Evolutionary conservation across 1,139 yeast genomes (phyloP), one percentile per base, ranked within the genome.

Genomic region (Suzukiozyma palmioleophila): DNA sequence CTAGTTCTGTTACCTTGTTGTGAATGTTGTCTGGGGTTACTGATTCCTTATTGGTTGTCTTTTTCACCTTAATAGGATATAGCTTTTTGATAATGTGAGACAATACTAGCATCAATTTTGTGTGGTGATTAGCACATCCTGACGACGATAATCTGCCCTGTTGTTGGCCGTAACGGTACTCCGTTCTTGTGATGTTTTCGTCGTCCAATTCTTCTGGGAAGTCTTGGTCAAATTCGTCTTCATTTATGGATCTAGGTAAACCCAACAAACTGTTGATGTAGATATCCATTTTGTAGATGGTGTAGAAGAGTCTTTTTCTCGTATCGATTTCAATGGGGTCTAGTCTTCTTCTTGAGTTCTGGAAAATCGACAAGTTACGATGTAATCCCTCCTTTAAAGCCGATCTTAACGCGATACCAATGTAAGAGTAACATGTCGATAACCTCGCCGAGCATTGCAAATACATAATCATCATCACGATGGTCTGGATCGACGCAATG

Each of bases 201-300:
- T 89, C 97, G 50, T 88, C 95, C 35, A 88, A 66, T 50, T 88
- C 96, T 26, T 77, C 70, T 1, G 97, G 97, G 45, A 87, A 66
- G 38, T 82, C 88, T 59, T 90, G 97, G 63, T 89, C 96, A 54
- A 86, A 84, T 53, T 89, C 96, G 47, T 84, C 89, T 43, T 83
- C 87, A 37, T 76, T 69, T 30, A 78, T 72, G 0, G 88, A 79
- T 48, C 92, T 68, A 1, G 97, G 97, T 40, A 89, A 67, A 2
- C 97, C 97, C 45, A 90, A 61, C 73, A 90, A 81, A 2, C 96
- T 87, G 59, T 88, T 88, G 44, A 88, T 86, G 56, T 89, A 89
- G 36, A 89, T 80, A 55, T 90, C 97, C 89, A 89, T 81, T 56
- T 89, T 89, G 57, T 88, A 84, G 46, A 90, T 84, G 1, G 96